A percentile compares a stretch with the other conserved stretches of the same genome.
Conservation (phyloP, 2,329 filamentous ascomycete species). For the Dendrostoma leiphaemia region DNA sequence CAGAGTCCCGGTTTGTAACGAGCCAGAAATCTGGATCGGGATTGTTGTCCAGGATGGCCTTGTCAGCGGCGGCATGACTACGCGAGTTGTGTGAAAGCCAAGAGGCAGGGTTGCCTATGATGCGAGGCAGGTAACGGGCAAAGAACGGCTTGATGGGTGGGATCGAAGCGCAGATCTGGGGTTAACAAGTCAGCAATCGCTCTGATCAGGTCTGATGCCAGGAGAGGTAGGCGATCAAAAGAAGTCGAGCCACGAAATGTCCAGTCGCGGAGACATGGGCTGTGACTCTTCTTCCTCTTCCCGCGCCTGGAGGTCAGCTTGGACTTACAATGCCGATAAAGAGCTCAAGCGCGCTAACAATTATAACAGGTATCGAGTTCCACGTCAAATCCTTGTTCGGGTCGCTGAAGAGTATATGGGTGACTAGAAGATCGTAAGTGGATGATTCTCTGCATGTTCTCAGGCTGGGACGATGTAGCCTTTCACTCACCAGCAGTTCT, state of each 20-base stretch:
- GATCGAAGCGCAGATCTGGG: constrained; percentile 42
- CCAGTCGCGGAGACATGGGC: no score
- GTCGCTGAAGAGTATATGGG: constrained; percentile 27
- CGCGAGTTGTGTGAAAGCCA: constrained; percentile 10
- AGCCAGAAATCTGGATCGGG: constrained; percentile 12
- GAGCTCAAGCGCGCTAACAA: constrained; percentile 37
- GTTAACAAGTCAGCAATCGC: no score
- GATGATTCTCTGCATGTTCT: no score
- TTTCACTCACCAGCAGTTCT: no score
- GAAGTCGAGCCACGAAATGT: no score
- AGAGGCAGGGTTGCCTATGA: constrained; percentile 21
- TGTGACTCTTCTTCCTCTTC: no score
- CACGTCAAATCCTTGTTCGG: constrained; percentile 33
- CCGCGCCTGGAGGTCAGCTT: no score
- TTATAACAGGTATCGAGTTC: constrained; percentile 34
- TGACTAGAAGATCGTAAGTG: no score
- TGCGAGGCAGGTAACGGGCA: constrained; percentile 31
- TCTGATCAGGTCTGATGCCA: no score
- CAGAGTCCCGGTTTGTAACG: constrained; percentile 7
- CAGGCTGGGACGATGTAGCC: no score
- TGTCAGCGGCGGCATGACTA: neutral
- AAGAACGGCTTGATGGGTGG: constrained; percentile 45
- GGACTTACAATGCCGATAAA: constrained; percentile 41
- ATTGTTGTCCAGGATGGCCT: neutral
- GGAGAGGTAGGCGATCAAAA: no score